Base-by-base conservation (phyloP, 345 rosid species). In the Dipteronia dyeriana region DNA sequence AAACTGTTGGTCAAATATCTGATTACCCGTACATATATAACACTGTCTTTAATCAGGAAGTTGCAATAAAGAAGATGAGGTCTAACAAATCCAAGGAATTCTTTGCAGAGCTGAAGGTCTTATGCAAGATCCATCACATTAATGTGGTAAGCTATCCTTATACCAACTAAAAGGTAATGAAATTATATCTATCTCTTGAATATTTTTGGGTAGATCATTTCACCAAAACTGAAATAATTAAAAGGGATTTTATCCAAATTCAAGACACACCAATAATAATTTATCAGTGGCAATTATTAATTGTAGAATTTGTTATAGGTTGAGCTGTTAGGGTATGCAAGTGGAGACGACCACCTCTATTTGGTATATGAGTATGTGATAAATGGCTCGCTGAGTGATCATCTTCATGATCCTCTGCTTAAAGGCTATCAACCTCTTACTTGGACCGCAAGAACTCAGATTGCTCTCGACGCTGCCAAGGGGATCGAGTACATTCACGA, bases 401-500 rank as follows among this genome's bases (percentile, higher is more conserved):
- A 89, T 84, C 93, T 91, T 51, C 95, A 91, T 51, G 86, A 88
- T 66, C 91, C 95, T 20, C 70, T 85, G 62, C 80, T 81, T 14
- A 87, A 81, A 86, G 95, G 93, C 60, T 80, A 81, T 70, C 87
- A 79, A 79, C 90, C 90, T 49, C 88, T 91, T 10, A 82, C 89
- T 57, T 91, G 95, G 92, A 70, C 86, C 0, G 88, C 90, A 56
- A 91, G 95, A 82, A 67, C 90, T 3, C 90, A 85, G 75, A 91
- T 91, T 12, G 95, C 95, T 12, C 76, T 89, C 9, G 91, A 88
- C 81, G 87, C 93, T 25, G 88, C 91, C 1, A 91, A 82, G 66
- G 92, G 93, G 66, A 82, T 91, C 6, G 90, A 89, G 71, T 89
- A 91, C 80, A 89, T 91, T 53, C 93, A 91, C 12, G 95, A 91